These are phyloP conservation scores for Phytophthora sansomeana DNA, from an alignment of 352 stramenopile genomes.

Conservation along the genomic window DNA sequence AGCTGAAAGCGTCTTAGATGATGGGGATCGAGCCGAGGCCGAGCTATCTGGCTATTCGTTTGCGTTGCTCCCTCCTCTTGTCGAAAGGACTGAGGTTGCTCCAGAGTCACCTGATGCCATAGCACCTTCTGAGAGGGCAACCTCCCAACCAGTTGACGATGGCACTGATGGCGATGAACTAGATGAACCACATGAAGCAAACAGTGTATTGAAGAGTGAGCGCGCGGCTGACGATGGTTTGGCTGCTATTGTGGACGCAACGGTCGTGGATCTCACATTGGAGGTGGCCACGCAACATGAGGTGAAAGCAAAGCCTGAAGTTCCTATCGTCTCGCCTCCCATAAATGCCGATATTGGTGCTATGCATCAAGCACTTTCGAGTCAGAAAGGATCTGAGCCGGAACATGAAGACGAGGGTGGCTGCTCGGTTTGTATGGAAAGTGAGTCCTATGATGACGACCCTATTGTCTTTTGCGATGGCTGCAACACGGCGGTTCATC, in stretches of 20 bases:
- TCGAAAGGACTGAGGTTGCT: neutral
- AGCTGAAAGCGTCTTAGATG: constrained; percentile 1
- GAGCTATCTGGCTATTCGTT: constrained; percentile 29
- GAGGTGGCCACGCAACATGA: neutral
- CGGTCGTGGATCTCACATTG: constrained; percentile 20
- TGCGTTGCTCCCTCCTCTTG: constrained; percentile 31
- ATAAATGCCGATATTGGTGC: neutral
- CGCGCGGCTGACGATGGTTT: neutral
- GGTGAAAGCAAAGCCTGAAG: constrained; percentile 1
- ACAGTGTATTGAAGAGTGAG: constrained; percentile 10
- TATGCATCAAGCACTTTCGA: constrained; percentile 3
- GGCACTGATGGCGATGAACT: constrained; percentile 34
- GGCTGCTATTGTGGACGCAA: neutral
- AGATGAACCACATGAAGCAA: constrained; percentile 17
- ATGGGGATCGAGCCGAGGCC: constrained; percentile 25
- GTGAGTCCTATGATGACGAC: constrained; percentile 89
- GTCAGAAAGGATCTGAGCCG: constrained; percentile 15
- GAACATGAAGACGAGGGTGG: constrained; percentile 39
- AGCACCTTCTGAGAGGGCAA: neutral
- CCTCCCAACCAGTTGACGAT: constrained; percentile 23
- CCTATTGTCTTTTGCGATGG: constrained; percentile 92
- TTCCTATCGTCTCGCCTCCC: neutral
- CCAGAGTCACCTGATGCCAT: neutral
- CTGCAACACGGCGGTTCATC: constrained; percentile 88
- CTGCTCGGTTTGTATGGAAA: constrained; percentile 84